Base-by-base conservation (phyloP, 805 yeast genomes). In the Soucietia sequanensis region DNA sequence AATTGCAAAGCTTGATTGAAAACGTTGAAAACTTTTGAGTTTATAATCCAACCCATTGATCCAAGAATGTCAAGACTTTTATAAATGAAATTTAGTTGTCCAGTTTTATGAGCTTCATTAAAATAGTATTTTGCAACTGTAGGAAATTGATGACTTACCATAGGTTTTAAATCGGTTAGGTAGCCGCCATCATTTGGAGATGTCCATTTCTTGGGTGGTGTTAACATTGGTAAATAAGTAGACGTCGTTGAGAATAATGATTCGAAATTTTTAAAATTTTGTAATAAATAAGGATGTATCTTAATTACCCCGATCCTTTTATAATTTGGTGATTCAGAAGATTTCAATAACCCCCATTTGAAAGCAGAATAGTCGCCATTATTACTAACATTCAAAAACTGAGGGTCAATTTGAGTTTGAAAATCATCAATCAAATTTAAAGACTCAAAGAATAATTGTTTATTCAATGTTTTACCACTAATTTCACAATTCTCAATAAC, bases 141-240 rank as follows among this genome's bases (percentile, higher is more conserved):
- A 3, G 41, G 35, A 14, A 52, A 54, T 0, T 36, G 31, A 1
- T 57, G 41, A 17, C 42, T 41, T 4, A 68, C 51, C 7, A 58
- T 35, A 1, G 60, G 55, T 28, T 47, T 51, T 10, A 51, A 32
- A 23, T 52, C 46, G 9, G 46, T 45, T 14, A 65, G 39, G 36
- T 51, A 67, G 0, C 72, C 74, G 1, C 74, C 74, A 5, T 41
- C 38, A 1, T 22, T 36, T 3, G 69, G 66, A 7, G 52, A 37
- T 0, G 43, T 41, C 72, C 72, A 67, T 6, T 48, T 46, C 34
- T 51, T 51, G 1, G 74, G 72, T 5, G 68, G 65, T 20, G 44
- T 41, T 6, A 68, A 20, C 72, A 68, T 67, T 1, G 74, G 74
- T 5, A 67, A 38, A 21, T 37, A 53, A 7, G 50, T 29, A 2